Evolutionary conservation across 2,329 filamentous ascomycete species (phyloP), one percentile per base, ranked within the genome.

Genomic region (Colletotrichum camelliae): DNA sequence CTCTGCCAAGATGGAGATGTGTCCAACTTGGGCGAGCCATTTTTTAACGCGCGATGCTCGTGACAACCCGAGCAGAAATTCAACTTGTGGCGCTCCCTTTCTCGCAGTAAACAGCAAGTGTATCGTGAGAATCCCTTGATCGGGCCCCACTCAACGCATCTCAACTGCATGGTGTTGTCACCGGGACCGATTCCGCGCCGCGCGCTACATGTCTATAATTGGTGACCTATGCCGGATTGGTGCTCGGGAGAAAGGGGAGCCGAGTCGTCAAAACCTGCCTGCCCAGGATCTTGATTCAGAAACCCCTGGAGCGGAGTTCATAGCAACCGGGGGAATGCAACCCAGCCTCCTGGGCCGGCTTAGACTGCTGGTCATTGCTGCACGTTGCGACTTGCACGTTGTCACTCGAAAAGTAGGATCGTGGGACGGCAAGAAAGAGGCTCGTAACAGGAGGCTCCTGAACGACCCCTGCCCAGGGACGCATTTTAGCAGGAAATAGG

Each of bases 211-310:
- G 29, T 68, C 55, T 60, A 62, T 61, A 61, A 62, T 61, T 72
- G 64, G 70, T 35, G 29, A 29, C 21, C 27, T 67, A 61, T 72
- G 64, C 70, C 52, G 64, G 55, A 37, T 35, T 58, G 33, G 21
- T 52, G n/a, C 31, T 55, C 55, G 70, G 37, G 27, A 35, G 27
- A n/a, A 52, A 60, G 37, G 52, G 29, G 62, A 72, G 27, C 64
- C 37, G 70, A 72, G 52, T 61, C 64, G 70, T 61, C 21, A 72
- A 72, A 24, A 72, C 64, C 52, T 72, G 70, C 62, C 70, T 15
- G 35, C n/a, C 64, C 27, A 37, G 55, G 52, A 48, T 68, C 5
- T 58, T 68, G 70, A 72, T 61, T 72, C 70, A 72, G 55, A 35
- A 52, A 60, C 35, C 33, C 70, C 33, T 13, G 69, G 15, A 48